Conservation (phyloP, 2,329 filamentous ascomycete genomes). For the Tympanopsis confertula region DNA sequence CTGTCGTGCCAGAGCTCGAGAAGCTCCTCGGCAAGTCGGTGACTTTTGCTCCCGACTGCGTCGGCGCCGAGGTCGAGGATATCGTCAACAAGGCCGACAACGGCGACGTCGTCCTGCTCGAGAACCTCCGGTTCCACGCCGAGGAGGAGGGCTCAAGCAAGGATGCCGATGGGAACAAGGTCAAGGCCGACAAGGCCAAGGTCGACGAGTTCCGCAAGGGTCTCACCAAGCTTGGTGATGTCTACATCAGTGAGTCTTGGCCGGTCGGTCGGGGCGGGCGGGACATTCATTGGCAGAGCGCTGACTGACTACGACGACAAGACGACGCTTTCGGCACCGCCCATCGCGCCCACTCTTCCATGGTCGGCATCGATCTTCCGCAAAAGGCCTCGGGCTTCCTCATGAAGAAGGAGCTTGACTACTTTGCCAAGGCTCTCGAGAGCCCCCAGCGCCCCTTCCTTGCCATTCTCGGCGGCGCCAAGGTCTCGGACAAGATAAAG, state of each 20-base stretch:
- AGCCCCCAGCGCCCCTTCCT: constrained; percentile 89
- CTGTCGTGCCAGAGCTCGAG: constrained; percentile 82
- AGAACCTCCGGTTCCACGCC: constrained; percentile 96
- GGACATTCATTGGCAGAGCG: no score
- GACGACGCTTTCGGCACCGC: constrained; percentile 98
- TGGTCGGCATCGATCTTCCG: constrained; percentile 92
- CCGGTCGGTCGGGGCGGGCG: no score
- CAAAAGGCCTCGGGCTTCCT: constrained; percentile 97
- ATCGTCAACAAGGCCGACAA: constrained; percentile 71
- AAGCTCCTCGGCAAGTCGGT: constrained; percentile 76
- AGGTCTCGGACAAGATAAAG: constrained; percentile 99
- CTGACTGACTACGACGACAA: no score
- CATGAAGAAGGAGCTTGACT: constrained; percentile 99
- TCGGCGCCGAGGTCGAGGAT: constrained; percentile 81
- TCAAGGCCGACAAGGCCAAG: constrained; percentile 88
- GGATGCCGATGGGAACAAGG: constrained; percentile 90
- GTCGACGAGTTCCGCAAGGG: constrained; percentile 91
- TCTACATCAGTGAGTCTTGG: constrained; percentile 92
- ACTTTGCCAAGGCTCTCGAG: constrained; percentile 96
- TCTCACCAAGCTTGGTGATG: constrained; percentile 82
- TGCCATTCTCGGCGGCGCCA: constrained; percentile 93
- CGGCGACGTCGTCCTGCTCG: constrained; percentile 78
- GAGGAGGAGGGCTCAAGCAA: constrained; percentile 97
- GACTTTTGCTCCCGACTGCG: constrained; percentile 79
- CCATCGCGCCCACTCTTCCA: constrained; percentile 96